Conservation (phyloP, 352 stramenopile species). For the Pythium vanterpoolii region DNA sequence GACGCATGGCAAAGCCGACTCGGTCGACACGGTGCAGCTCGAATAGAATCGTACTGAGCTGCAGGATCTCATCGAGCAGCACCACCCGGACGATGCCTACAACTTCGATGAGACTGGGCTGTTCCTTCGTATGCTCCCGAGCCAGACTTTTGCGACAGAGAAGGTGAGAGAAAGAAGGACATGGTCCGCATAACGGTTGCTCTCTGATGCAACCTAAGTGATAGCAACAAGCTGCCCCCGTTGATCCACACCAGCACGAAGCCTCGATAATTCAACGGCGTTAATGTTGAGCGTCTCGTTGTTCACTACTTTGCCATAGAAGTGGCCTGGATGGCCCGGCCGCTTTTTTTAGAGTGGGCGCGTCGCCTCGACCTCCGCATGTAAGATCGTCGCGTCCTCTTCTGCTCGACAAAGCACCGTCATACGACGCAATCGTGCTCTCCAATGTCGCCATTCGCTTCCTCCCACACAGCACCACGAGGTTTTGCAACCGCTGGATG, state of each 20-base stretch:
- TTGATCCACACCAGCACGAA: constrained; percentile 9
- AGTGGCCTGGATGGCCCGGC: constrained; percentile 4
- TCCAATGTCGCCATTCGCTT: constrained; percentile 12
- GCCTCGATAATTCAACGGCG: constrained; percentile 1
- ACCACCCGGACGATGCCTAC: constrained; percentile 2
- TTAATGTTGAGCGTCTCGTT: not conserved
- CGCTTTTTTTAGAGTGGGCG: not conserved
- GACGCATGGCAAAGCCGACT: not conserved
- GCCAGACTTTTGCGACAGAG: constrained; percentile 3
- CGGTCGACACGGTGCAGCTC: not conserved
- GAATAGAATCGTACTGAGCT: not conserved
- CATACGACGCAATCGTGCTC: constrained; percentile 18
- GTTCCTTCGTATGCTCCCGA: constrained; percentile 7
- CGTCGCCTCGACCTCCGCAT: constrained; percentile 9
- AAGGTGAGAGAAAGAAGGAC: constrained; percentile 4
- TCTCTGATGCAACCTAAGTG: constrained; percentile 7
- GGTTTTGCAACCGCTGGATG: not conserved
- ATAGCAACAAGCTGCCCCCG: not conserved
- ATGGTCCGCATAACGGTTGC: constrained; percentile 8
- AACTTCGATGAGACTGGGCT: constrained; percentile 10
- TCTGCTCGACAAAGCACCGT: constrained; percentile 12
- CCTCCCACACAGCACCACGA: constrained; percentile 1
- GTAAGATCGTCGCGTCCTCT: constrained; percentile 16
- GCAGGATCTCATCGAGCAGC: not conserved
- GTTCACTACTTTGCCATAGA: constrained; percentile 4